A percentile compares a stretch with the other conserved stretches of the same genome.
Conservation (phyloP, 1,284 basidiomycete species). For the Sporisorium reilianum region DNA sequence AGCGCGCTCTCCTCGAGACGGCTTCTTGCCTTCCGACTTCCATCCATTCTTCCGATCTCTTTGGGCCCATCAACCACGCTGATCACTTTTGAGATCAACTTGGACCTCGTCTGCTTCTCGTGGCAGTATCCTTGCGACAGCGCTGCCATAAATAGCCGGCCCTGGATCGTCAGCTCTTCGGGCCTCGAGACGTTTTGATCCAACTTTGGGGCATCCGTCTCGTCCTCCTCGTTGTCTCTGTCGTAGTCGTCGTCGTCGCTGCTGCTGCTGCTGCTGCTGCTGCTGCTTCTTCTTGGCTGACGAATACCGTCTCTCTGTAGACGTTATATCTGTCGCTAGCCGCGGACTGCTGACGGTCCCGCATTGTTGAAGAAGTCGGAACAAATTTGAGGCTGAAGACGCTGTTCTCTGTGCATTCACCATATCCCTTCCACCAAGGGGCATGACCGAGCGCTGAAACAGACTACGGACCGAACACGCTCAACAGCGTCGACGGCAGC, state of each 20-base stretch:
- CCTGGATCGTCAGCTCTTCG: background rate
- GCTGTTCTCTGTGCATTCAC: background rate
- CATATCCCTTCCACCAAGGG: background rate
- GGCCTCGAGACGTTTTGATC: background rate
- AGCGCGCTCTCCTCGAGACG: background rate
- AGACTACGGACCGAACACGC: background rate
- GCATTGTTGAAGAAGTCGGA: background rate
- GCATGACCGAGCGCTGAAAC: background rate
- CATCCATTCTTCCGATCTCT: background rate
- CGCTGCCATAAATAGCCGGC: background rate
- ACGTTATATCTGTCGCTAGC: background rate
- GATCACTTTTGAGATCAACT: background rate
- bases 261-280: background rate
- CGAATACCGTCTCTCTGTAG: background rate
- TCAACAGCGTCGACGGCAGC: background rate
- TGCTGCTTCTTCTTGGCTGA: slow-evolving; percentile 3
- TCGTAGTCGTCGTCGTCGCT: slow-evolving; percentile 1
- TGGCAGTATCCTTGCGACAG: background rate
- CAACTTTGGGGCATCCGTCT: background rate
- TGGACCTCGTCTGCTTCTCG: background rate
- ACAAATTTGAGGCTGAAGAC: slow-evolving; percentile 4
- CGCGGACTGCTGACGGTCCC: background rate
- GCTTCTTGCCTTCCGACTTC: background rate
- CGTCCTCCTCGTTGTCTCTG: background rate
- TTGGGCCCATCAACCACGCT: background rate